Evolutionary conservation across 306 rosid species (phyloP).

Genomic region (Corylus avellana): DNA sequence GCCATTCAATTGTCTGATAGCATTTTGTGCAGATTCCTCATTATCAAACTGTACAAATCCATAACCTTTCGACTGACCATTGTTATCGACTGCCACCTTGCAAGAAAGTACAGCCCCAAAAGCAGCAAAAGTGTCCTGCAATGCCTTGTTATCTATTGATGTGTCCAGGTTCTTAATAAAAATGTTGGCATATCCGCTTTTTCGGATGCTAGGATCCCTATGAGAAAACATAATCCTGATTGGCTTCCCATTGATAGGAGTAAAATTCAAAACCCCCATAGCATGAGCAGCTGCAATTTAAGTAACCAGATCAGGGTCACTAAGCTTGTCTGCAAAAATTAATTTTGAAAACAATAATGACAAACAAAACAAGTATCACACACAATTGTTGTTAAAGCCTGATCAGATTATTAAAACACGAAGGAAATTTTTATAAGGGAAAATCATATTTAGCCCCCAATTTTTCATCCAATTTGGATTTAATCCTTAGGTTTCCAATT

Average conservation of each 20-base stretch:
- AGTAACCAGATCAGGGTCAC: neutral
- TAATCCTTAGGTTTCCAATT: too few species aligned
- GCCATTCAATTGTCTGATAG: slow-evolving; percentile 64
- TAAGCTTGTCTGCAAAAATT: neutral
- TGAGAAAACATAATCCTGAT: slow-evolving; percentile 86
- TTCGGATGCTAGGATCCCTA: slow-evolving; percentile 77
- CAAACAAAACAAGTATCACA: slow-evolving; percentile 7
- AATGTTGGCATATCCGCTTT: slow-evolving; percentile 77
- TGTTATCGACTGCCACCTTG: slow-evolving; percentile 68
- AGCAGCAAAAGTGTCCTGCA: slow-evolving; percentile 69
- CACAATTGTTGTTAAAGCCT: neutral
- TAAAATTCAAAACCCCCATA: slow-evolving; percentile 56
- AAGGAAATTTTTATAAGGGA: neutral
- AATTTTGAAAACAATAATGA: neutral
- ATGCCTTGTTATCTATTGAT: slow-evolving; percentile 76
- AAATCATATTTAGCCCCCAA: too few species aligned
- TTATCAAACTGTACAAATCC: slow-evolving; percentile 82
- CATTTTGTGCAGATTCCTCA: slow-evolving; percentile 63
- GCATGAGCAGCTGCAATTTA: slow-evolving; percentile 62
- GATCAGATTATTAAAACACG: neutral
- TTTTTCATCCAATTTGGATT: too few species aligned
- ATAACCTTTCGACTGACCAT: slow-evolving; percentile 74
- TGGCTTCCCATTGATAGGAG: slow-evolving; percentile 70
- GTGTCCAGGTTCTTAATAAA: slow-evolving; percentile 77
- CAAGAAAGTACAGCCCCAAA: slow-evolving; percentile 85